These are phyloP conservation scores for Sanghuangporus baumii DNA, from an alignment of 1,284 basidiomycete species.

Conservation along the genomic window DNA sequence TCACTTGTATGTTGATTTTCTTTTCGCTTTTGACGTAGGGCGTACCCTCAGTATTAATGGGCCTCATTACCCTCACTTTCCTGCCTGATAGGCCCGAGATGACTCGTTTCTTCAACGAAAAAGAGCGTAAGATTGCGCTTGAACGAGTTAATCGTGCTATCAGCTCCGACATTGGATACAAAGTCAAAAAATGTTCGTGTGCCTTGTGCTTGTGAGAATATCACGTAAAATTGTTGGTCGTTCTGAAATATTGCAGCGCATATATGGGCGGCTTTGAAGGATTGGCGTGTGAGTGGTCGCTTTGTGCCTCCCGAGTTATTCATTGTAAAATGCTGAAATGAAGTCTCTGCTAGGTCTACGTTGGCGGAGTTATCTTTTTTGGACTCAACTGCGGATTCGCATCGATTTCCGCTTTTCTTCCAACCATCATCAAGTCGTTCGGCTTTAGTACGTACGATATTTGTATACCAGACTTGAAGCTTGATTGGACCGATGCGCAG, in stretches of 20 bases:
- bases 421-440: constrained; percentile 75
- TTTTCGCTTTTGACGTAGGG: constrained; percentile 36
- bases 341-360: constrained; percentile 41
- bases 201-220: background rate
- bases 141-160: constrained; percentile 70
- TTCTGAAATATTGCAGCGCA: constrained; percentile 37
- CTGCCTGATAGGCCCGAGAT: constrained; percentile 78
- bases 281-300: constrained; percentile 54
- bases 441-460: constrained; percentile 42
- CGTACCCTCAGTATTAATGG: constrained; percentile 62
- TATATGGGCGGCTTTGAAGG: constrained; percentile 57
- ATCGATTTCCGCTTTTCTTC: constrained; percentile 78
- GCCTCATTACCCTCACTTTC: constrained; percentile 55
- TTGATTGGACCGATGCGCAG: constrained; percentile 25
- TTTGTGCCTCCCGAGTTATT: background rate
- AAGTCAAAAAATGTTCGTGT: constrained; percentile 56
- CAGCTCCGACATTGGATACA: constrained; percentile 60
- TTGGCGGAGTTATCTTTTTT: constrained; percentile 66
- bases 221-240: constrained; percentile 12
- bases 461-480: background rate
- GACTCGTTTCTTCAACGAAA: constrained; percentile 61
- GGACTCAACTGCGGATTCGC: constrained; percentile 76
- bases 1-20: background rate
- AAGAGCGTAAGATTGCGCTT: constrained; percentile 68
- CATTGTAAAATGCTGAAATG: background rate